Base-by-base conservation (phyloP, 2,329 filamentous ascomycete genomes). In the Dothidotthia symphoricarpi region DNA sequence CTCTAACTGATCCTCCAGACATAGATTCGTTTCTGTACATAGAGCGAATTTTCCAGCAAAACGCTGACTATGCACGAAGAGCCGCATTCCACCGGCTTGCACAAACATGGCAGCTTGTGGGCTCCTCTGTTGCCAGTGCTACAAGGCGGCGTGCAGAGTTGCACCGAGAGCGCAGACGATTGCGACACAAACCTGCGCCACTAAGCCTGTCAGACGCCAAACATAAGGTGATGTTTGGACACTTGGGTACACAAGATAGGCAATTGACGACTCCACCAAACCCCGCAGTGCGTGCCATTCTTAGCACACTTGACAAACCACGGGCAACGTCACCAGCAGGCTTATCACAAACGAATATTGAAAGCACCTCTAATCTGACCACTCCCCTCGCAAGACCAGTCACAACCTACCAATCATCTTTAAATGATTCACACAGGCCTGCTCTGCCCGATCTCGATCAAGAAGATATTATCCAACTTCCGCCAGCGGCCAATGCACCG, bases 31-130 rank as follows among this genome's bases (percentile, higher is more conserved):
- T 61, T 33, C 16, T 58, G 6, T 55, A 62, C 4, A 24, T 69
- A 10, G 51, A 63, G 25, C 65, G 69, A 8, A 68, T 70, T 5
- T 73, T 81, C 33, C 69, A 75, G 36, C 69, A 73, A 24, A 82
- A 82, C 59, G 75, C 75, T 4, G 64, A 70, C 30, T 70, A 75
- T 47, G 77, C 77, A 16, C 70, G 78, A 44, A 64, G 69, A 39
- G 70, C 71, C 24, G 71, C 72, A 26, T 63, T 74, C 45, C 67
- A 74, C 47, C 70, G 74, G 36, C 63, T 78, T 30, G 75, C 80
- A 22, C 75, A 81, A 46, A 77, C 77, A 14, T 83, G 79, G 79
- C 73, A 72, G 36, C 71, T 82, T 15, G 60, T 81, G 24, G 75
- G 73, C 36, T 68, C 71, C 38, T 69, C 73, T 16, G 67, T 79